phyloP scores from a whole-genome alignment of 2,329 filamentous ascomycete species.

The Trichoderma koningii region DNA sequence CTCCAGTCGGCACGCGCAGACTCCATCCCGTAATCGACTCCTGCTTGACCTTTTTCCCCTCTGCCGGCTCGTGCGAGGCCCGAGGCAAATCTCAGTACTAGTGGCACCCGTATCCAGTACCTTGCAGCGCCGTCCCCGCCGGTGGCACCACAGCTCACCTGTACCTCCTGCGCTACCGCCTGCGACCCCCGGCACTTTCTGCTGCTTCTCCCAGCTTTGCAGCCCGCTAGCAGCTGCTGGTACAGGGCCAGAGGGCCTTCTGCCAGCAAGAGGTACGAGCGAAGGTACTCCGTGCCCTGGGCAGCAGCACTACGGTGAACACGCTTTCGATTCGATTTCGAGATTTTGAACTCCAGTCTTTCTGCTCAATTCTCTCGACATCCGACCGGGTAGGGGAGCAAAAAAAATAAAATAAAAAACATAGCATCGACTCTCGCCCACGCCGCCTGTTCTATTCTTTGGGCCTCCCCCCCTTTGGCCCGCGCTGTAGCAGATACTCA shows the following conservation, averaged over 20 bases:
- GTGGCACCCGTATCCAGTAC: too few species aligned
- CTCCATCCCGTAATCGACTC: too few species aligned
- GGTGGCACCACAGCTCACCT: too few species aligned
- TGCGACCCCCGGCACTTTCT: too few species aligned
- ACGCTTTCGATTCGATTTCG: constrained; percentile 11
- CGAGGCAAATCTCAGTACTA: too few species aligned
- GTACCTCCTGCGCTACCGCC: too few species aligned
- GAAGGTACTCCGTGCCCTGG: constrained; percentile 22
- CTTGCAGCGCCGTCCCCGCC: too few species aligned
- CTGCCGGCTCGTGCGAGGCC: background rate
- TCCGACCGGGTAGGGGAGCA: constrained; percentile 8
- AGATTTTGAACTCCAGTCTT: constrained; percentile 22
- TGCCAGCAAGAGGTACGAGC: too few species aligned
- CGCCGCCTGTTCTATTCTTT: constrained; percentile 1
- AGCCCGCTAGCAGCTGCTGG: too few species aligned
- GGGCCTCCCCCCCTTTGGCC: constrained; percentile 6
- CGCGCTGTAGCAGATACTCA: constrained; percentile 5
- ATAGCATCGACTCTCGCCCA: constrained; percentile 8
- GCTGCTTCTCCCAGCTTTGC: too few species aligned
- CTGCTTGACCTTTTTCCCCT: background rate
- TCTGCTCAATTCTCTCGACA: constrained; percentile 11
- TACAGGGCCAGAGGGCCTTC: background rate
- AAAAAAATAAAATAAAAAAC: constrained; percentile 15
- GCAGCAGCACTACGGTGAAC: constrained; percentile 22
- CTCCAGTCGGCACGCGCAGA: too few species aligned